Conservation (phyloP, 768 basidiomycete genomes). For the Russula earlei region DNA sequence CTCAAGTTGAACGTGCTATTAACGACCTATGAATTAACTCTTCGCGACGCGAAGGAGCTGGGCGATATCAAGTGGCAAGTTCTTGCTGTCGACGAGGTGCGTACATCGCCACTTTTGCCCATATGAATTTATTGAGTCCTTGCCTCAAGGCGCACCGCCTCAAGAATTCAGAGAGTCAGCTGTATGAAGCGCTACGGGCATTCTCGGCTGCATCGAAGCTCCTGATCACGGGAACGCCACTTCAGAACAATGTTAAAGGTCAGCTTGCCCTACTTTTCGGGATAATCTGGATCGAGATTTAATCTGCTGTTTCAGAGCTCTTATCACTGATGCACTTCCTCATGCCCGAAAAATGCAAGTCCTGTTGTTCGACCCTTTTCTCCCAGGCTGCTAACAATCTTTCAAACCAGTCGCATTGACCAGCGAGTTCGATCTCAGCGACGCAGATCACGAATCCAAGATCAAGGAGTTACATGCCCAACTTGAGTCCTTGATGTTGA, state of each 20-base stretch:
- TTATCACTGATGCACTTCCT: slow-evolving; percentile 98
- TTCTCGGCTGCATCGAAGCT: slow-evolving; percentile 89
- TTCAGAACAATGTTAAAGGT: slow-evolving; percentile 99
- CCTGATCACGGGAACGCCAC: slow-evolving; percentile 94
- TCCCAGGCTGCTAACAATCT: slow-evolving; percentile 4
- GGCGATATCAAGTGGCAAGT: slow-evolving; percentile 96
- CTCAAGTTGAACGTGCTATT: slow-evolving; percentile 95
- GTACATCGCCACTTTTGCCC: slow-evolving; percentile 18
- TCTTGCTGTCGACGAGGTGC: slow-evolving; percentile 89
- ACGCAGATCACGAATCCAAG: slow-evolving; percentile 86
- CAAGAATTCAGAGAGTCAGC: slow-evolving; percentile 95
- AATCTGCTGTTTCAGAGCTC: slow-evolving; percentile 48
- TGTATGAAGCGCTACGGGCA: slow-evolving; percentile 87
- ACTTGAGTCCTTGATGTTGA: slow-evolving; percentile 87
- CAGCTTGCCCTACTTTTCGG: slow-evolving; percentile 14
- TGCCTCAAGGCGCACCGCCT: slow-evolving; percentile 76
- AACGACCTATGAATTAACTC: slow-evolving; percentile 92
- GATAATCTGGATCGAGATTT: slow-evolving; percentile 10
- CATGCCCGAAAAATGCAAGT: slow-evolving; percentile 94
- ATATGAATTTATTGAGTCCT: background rate
- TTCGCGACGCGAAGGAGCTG: slow-evolving; percentile 84
- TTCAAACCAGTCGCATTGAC: slow-evolving; percentile 69
- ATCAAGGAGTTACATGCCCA: slow-evolving; percentile 95
- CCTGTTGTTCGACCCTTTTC: background rate
- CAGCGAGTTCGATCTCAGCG: slow-evolving; percentile 91